Conservation (phyloP, 2,329 filamentous ascomycete species). For the Colletotrichum tamarilloi region DNA sequence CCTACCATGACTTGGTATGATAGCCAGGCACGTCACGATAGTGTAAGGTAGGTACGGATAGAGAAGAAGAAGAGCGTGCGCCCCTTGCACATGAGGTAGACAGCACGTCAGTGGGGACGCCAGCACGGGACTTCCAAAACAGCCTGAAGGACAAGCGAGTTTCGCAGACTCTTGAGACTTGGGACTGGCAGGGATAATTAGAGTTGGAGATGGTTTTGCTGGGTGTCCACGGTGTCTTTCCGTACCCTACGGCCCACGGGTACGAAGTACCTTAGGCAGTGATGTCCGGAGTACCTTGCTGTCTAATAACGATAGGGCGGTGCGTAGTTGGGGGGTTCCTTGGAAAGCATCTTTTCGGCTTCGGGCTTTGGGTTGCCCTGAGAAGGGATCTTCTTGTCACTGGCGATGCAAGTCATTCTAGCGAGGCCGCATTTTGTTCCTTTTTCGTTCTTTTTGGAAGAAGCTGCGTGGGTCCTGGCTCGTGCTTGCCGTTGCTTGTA, state of each 20-base stretch:
- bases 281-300: too few species aligned
- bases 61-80: conserved; percentile 8
- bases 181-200: conserved; percentile 35
- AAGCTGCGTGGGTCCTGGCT: neutral
- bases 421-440: neutral
- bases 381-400: conserved; percentile 8
- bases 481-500: neutral
- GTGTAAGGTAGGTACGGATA: too few species aligned
- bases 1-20: too few species aligned
- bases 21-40: too few species aligned
- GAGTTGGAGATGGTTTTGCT: conserved; percentile 19
- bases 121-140: conserved; percentile 44
- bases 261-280: too few species aligned
- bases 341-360: neutral
- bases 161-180: conserved; percentile 45
- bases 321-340: neutral
- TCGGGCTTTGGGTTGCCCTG: neutral
- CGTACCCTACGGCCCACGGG: neutral
- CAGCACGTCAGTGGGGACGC: conserved; percentile 19
- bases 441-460: conserved; percentile 13
- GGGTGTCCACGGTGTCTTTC: neutral
- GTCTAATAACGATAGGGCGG: neutral
- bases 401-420: conserved; percentile 17
- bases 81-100: neutral
- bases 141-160: conserved; percentile 52